Base-by-base conservation (phyloP, 164 flowering plant genomes). In the Stephania japonica region DNA sequence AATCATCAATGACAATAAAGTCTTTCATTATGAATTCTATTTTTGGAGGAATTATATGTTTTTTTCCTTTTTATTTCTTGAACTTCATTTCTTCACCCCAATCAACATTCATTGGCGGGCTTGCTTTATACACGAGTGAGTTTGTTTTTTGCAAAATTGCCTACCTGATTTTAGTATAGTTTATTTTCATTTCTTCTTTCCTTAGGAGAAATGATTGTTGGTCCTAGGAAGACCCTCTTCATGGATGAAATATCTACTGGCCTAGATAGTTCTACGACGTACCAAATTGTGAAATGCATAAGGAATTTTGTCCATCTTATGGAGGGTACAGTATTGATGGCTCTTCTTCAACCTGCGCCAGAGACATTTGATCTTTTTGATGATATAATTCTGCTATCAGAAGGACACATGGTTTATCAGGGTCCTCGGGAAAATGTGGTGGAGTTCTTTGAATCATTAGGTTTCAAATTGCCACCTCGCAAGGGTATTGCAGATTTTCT, bases 221-320 rank as follows among this genome's bases (percentile, higher is more conserved):
- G 98, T 16, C 97, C 97, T 65, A 85, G 91, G 72, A 94, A 91
- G 83, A 88, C 97, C 13, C 84, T 94, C 19, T 92, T 94, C 71
- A 94, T 94, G 98, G 98, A 94, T 82, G 98, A 94, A 84, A 92
- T 94, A 80, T 94, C 98, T 9, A 94, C 97, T 21, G 98, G 98
- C 42, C 94, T 94, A 16, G 97, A 94, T 83, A 94, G 98, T 81
- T 87, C 97, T 42, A 94, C 98, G n/a, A 94, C 98, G 14, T 92
- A 68, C 75, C 98, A 91, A 78, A 89, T 92, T 56, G 92, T 92
- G 23, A 94, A 92, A 82, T 92, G 97, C 73, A 18, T 84, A 0
- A 19, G 85, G 61, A 92, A 94, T 76, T 91, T 92, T 78, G 97
- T 89, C 74, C 98, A 92, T 78, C 81, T 78, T 59, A 91, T 92